phyloP scores from a whole-genome alignment of 208 protist genomes.

The Leishmania martiniquensis region DNA sequence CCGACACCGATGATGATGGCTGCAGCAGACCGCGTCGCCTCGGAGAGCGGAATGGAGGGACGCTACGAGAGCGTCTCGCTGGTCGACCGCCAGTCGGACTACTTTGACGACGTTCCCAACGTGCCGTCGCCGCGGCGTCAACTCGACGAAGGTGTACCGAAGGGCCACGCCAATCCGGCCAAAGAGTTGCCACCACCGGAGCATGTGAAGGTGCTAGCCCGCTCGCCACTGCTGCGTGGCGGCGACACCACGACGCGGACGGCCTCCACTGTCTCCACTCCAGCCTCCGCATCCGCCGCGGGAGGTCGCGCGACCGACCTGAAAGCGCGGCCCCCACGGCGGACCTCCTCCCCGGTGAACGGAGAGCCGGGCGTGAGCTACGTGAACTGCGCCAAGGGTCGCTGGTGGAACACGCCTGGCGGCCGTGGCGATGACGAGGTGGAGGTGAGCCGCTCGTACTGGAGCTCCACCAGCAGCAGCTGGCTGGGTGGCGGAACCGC shows the following conservation, averaged over 20 bases:
- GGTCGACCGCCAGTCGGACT: constrained; percentile 25
- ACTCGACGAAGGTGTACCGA: neutral
- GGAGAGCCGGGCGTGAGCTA: constrained; percentile 23
- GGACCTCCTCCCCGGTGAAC: neutral
- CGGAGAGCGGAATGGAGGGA: neutral
- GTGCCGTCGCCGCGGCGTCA: constrained; percentile 11
- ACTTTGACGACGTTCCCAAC: constrained; percentile 25
- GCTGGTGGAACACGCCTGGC: constrained; percentile 57
- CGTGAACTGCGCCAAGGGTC: constrained; percentile 34
- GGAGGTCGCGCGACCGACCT: neutral
- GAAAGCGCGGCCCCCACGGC: neutral
- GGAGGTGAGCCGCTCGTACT: constrained; percentile 77
- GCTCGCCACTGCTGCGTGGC: constrained; percentile 16
- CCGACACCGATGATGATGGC: constrained; percentile 13
- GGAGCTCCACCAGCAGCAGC: constrained; percentile 50
- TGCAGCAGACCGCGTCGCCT: neutral
- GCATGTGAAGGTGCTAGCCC: neutral
- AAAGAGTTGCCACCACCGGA: neutral
- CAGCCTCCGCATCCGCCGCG: neutral
- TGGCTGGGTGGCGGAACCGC: constrained; percentile 62
- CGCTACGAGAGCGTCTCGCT: constrained; percentile 21
- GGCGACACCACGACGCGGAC: constrained; percentile 9
- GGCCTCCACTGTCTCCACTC: neutral
- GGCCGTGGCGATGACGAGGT: constrained; percentile 76
- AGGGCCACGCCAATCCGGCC: neutral